Base-by-base conservation (phyloP, 108 stramenopile genomes). In the Pseudonitzschia delicatissima region DNA sequence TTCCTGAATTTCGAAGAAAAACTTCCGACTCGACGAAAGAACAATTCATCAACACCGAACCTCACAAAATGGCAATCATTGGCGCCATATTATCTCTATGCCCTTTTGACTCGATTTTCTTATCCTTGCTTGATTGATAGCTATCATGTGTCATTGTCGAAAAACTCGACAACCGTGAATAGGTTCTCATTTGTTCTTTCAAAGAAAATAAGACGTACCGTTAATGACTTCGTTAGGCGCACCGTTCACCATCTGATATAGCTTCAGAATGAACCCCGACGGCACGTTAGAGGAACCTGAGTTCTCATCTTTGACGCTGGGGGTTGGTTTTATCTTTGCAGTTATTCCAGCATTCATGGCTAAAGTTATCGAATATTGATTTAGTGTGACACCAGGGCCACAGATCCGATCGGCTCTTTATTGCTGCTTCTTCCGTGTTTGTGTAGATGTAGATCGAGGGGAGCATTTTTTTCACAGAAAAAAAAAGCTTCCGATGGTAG, bases 161-260 rank as follows among this genome's bases (percentile, higher is more conserved):
- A n/a, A n/a, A n/a, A n/a, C n/a, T n/a, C n/a, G n/a, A n/a, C n/a
- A n/a, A n/a, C n/a, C n/a, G n/a, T n/a, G n/a, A n/a, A n/a, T n/a
- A n/a, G n/a, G n/a, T n/a, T n/a, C n/a, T n/a, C n/a, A n/a, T n/a
- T n/a, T n/a, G n/a, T n/a, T n/a, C n/a, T n/a, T n/a, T n/a, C 47
- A 17, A 33, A n/a, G 32, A 61, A 61, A 40, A 40, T 6, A 42
- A 25, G 31, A 89, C 91, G 82, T 76, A 92, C 91, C 76, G 83
- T 80, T n/a, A 13, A 92, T 82, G 25, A 92, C 75, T 37, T 92
- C 88, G 61, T 92, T 86, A 5, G 88, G 87, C 21, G 91, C 91
- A 17, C 88, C 91, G 55, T 86, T 86, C 26, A 92, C 88, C 91
- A 92, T 92, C 62, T 89, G 85, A 55, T 68, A 89, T 31, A 92